These are phyloP conservation scores for Tulasnella sp. DNA, from an alignment of 768 basidiomycete genomes.

Conservation along the genomic window DNA sequence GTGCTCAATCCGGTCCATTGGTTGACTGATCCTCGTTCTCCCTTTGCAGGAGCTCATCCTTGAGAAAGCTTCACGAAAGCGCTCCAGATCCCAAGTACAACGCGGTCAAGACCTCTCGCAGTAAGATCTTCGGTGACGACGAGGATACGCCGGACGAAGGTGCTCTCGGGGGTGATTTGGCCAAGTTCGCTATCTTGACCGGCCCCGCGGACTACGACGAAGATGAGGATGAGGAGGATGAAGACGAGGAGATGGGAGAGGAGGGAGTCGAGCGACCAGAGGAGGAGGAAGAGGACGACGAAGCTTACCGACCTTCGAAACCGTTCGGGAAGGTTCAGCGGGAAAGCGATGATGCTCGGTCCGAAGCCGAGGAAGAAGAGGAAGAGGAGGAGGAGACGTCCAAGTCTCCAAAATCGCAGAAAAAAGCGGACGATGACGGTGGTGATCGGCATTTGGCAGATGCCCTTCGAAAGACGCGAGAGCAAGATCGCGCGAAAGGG, in stretches of 20 bases:
- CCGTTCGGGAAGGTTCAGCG: not conserved
- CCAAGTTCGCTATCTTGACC: conserved; percentile 20
- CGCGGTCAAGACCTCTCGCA: conserved; percentile 52
- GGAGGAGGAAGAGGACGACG: conserved; percentile 20
- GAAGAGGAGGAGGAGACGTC: conserved; percentile 18
- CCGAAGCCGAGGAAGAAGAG: conserved; percentile 18
- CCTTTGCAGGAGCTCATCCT: conserved; percentile 52
- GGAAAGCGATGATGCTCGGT: conserved; percentile 2
- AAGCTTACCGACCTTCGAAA: not conserved
- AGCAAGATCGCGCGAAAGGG: conserved; percentile 70
- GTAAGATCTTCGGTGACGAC: conserved; percentile 40
- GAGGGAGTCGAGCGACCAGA: conserved; percentile 13
- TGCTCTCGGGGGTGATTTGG: conserved; percentile 19
- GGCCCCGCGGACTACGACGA: conserved; percentile 20
- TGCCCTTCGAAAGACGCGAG: conserved; percentile 45
- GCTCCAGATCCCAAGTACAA: conserved; percentile 71
- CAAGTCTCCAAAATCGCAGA: not conserved
- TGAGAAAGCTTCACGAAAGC: conserved; percentile 54
- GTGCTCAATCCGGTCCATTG: not conserved
- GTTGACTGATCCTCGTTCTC: not conserved
- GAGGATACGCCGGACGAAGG: conserved; percentile 28
- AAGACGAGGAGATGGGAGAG: conserved; percentile 10
- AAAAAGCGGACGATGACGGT: conserved; percentile 2
- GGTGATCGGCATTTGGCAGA: conserved; percentile 15
- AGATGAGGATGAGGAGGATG: conserved; percentile 18